phyloP scores from a whole-genome alignment of 2,329 filamentous ascomycete species.

The Ambrosiella beaveri region DNA sequence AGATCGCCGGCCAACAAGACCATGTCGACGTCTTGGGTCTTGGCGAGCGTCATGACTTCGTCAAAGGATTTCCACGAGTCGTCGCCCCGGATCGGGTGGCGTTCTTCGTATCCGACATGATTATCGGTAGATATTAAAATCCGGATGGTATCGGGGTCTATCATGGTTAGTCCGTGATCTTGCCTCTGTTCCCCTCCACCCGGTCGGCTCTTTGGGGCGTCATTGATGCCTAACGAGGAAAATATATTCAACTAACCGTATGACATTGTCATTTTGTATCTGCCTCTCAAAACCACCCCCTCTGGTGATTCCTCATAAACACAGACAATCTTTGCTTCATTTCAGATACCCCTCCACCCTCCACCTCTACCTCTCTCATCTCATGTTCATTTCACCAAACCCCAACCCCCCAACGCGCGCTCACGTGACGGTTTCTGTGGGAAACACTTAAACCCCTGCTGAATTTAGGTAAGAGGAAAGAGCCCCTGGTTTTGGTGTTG shows the following conservation, averaged over 20 bases:
- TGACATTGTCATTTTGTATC: background rate
- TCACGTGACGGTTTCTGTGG: background rate
- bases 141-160: conserved; percentile 65
- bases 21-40: conserved; percentile 86
- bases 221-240: no score
- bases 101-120: conserved; percentile 92
- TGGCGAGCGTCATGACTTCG: conserved; percentile 81
- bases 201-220: background rate
- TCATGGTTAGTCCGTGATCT: background rate
- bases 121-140: conserved; percentile 92
- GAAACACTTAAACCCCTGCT: background rate
- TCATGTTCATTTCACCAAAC: background rate
- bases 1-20: conserved; percentile 85
- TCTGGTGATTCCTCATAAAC: background rate
- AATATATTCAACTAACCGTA: background rate
- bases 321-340: background rate
- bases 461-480: background rate
- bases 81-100: conserved; percentile 83
- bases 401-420: background rate
- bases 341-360: background rate
- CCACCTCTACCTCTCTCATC: background rate
- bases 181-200: background rate
- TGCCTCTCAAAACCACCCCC: background rate
- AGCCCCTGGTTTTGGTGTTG: background rate
- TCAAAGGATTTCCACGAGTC: conserved; percentile 96